phyloP scores from a whole-genome alignment of 2,329 filamentous ascomycete species.

The Calonectria crousiana region DNA sequence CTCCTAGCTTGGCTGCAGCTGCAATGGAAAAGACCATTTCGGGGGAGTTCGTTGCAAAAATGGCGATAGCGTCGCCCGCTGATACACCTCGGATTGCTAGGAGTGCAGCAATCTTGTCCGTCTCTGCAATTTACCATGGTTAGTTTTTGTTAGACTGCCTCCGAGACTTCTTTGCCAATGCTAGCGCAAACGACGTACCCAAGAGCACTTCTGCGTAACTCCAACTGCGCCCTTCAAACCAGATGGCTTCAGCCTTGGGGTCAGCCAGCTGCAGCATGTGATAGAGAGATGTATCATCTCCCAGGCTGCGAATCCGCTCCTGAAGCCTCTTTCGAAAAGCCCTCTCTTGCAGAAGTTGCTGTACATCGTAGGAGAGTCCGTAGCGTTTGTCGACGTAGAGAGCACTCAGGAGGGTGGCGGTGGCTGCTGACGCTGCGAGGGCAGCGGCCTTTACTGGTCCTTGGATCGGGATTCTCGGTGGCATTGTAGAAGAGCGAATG shows the following conservation, averaged over 20 bases:
- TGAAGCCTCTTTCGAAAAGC: neutral
- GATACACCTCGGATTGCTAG: neutral
- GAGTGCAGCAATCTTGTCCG: neutral
- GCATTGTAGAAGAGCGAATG: neutral
- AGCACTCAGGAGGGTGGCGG: neutral
- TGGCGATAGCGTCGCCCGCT: neutral
- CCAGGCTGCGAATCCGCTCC: neutral
- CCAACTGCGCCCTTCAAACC: neutral
- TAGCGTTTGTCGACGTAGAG: neutral
- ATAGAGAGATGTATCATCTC: neutral
- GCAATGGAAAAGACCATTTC: neutral
- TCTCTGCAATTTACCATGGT: neutral
- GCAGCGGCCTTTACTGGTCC: neutral
- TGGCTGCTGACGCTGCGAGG: neutral
- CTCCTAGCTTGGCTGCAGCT: neutral
- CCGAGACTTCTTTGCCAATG: neutral
- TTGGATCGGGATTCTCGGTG: neutral
- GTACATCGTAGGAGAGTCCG: neutral
- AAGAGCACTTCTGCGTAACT: neutral
- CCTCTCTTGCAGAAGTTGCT: neutral
- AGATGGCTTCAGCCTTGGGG: neutral
- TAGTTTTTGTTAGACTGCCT: neutral
- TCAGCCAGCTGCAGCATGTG: neutral
- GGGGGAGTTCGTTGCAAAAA: neutral
- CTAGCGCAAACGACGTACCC: neutral